Percentiles rank a stretch among this genome's conserved stretches.
Conservation (phyloP, 306 rosid species). For the Quercus engelmannii region DNA sequence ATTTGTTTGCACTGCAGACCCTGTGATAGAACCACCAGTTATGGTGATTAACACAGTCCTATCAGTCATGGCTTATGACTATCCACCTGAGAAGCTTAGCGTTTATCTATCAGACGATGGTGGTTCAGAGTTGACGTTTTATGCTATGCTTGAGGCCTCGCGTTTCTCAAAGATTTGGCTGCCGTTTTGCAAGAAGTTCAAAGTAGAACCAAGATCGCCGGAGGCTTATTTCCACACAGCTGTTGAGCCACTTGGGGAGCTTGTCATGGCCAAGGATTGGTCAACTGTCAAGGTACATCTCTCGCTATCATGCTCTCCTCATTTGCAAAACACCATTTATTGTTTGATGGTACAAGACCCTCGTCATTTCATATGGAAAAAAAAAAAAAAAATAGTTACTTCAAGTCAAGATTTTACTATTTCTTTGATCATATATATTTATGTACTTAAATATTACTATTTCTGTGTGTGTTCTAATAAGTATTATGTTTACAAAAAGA, state of each 20-base stretch:
- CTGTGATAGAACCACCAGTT: neutral
- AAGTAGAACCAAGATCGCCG: neutral
- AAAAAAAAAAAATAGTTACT: too few relatives aligned
- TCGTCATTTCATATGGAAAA: too few relatives aligned
- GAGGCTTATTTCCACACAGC: neutral
- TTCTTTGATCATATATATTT: too few relatives aligned
- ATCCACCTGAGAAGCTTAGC: neutral
- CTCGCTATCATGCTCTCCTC: too few relatives aligned
- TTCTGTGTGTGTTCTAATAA: too few relatives aligned
- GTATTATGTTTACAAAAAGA: too few relatives aligned
- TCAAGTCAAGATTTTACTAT: too few relatives aligned
- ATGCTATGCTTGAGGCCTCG: neutral
- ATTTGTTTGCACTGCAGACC: neutral
- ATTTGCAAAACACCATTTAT: too few relatives aligned
- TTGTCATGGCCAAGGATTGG: neutral
- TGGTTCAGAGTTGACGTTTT: neutral
- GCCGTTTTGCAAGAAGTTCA: slow-evolving; percentile 5
- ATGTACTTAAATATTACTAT: too few relatives aligned
- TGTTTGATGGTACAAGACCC: too few relatives aligned
- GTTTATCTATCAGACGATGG: neutral
- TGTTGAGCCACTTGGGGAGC: neutral
- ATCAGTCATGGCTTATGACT: neutral
- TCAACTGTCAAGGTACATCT: neutral
- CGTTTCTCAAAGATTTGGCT: slow-evolving; percentile 5
- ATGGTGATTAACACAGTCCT: neutral